Base-by-base conservation (phyloP, 1,284 basidiomycete genomes). In the Microbotryum intermedium region DNA sequence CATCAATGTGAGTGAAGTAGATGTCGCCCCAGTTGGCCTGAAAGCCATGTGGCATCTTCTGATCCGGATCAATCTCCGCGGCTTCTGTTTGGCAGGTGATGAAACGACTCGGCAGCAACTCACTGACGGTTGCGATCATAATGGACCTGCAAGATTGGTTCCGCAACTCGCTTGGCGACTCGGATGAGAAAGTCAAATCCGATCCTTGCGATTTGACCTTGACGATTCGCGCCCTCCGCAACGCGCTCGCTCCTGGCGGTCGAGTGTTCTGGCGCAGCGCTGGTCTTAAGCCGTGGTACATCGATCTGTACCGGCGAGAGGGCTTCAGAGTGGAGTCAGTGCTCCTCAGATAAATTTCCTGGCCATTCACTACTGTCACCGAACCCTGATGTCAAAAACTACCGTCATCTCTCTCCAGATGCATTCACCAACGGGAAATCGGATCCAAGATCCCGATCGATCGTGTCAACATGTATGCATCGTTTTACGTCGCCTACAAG, bases 71-170 rank as follows among this genome's bases (percentile, higher is more conserved):
- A 25, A 50, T n/a, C 67, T 29, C 30, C 23, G 18, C 5, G 11
- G 34, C 34, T 16, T 7, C 16, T 58, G 83, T 84, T 4, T 75
- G 86, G 7, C 77, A 78, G 21, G 82, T 82, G 26, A 76, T 87
- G n/a, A 74, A 77, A 1, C 73, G 62, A 1, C 65, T 67, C 29
- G 62, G 58, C 6, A 76, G 75, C 46, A 76, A 75, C 50, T 81
- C 79, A 20, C 75, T 87, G 44, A 85, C 84, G 39, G 81, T 83
- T 47, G 80, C 82, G 11, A 81, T 90, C 59, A 79, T 87, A 57
- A 90, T 90, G 88, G 88, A 90, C 73, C 84, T 86, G 61, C 79
- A 87, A 65, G 54, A 60, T 20, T 67, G 84, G 86, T 87, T 87
- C 72, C 74, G 80, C 34, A 82, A 82, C 2, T 82, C 78, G 0